Evolutionary conservation across 2,329 filamentous ascomycete genomes (phyloP), one percentile per base, ranked within the genome.

Genomic region (Sporothrix phasma): DNA sequence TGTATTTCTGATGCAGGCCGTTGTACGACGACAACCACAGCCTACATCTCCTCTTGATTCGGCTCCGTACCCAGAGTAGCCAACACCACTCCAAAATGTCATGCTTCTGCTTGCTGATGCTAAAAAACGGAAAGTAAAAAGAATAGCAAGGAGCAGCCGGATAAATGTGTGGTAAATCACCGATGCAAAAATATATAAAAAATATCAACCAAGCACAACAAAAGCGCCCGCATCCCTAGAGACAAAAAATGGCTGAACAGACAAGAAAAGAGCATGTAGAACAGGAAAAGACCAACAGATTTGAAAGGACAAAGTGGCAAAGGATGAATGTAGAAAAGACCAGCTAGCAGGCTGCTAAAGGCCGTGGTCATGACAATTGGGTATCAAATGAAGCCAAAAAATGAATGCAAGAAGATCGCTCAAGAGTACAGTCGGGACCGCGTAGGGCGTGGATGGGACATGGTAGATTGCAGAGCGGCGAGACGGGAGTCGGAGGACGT

Each of bases 331-430:
- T 17, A 22, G 8, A 69, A 39, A 39, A 15, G 7, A 24, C 51
- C 51, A 39, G 11, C 19, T 22, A 19, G 31, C 15, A 37, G 24
- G 11, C 1, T 2, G 37, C 51, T 39, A 66, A 68, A 68, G 67
- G 68, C 62, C 53, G 66, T 66, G 65, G 53, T 64, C 51, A 24
- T 61, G 45, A 31, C 46, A 22, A 31, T 47, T 58, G 64, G 64
- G 64, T 65, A 65, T 65, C 64, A 65, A 46, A 45, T 37, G 58
- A 31, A 61, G 46, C 61, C 61, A 47, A 53, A 43, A 49, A 61
- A n/a, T 41, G 26, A 58, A 19, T 10, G 3, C 45, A 34, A 62
- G 37, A 29, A 51, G 39, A 8, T 34, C 47, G 22, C n/a, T n/a
- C n/a, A n/a, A n/a, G n/a, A 19, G 31, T 37, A 2, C 22, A 56